Evolutionary conservation across 176 grass and related monocot genomes (phyloP).

Genomic region (Elymus sibiricus): DNA sequence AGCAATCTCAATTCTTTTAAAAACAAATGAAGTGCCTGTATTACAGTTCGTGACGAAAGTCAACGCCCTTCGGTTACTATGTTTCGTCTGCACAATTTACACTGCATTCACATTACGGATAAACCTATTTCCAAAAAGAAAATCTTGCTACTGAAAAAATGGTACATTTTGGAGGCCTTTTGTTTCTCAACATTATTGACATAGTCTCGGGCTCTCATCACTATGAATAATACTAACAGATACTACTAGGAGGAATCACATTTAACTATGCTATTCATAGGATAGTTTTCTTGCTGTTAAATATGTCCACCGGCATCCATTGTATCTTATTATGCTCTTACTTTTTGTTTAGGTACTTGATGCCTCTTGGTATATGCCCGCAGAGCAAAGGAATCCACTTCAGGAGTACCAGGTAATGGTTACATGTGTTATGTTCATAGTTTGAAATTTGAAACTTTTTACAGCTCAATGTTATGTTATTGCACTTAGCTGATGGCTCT

Average conservation of each 20-base stretch:
- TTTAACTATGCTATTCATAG: background rate
- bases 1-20: background rate
- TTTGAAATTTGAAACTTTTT: background rate
- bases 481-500: background rate
- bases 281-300: background rate
- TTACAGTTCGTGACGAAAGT: background rate
- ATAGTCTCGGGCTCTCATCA: background rate
- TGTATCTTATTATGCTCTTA: background rate
- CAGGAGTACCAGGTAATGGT: slow-evolving; percentile 87
- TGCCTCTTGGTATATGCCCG: slow-evolving; percentile 99
- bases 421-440: background rate
- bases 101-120: background rate
- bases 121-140: background rate
- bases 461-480: background rate
- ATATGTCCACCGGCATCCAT: background rate
- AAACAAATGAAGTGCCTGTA: background rate
- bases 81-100: background rate
- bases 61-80: background rate
- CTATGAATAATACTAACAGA: background rate
- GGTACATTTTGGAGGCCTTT: background rate
- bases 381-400: slow-evolving; percentile 81
- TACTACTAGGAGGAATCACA: background rate
- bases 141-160: background rate
- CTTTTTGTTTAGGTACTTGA: slow-evolving; percentile 66
- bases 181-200: background rate